Evolutionary conservation across 2,329 filamentous ascomycete genomes (phyloP).

Genomic region (Fusarium pininemorale): DNA sequence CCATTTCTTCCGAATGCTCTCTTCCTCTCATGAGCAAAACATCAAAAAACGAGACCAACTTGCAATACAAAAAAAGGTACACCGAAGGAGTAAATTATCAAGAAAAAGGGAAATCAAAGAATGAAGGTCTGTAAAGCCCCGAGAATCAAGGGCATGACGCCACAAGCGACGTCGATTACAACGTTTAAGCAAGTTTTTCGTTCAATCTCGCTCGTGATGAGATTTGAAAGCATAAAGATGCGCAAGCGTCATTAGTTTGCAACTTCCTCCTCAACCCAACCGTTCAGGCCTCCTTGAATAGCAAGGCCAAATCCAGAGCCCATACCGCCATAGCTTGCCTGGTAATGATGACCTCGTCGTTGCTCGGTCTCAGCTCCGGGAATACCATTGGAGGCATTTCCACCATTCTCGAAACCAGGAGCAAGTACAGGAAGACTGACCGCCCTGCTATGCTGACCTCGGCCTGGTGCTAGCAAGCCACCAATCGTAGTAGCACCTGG

Average conservation of each 20-base stretch:
- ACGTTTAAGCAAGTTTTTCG: constrained; percentile 52
- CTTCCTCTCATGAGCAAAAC: constrained; percentile 23
- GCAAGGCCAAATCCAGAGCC: constrained; percentile 68
- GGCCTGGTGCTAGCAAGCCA: constrained; percentile 77
- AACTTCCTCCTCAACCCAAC: constrained; percentile 74
- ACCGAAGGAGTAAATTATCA: constrained; percentile 47
- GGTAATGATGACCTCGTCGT: constrained; percentile 72
- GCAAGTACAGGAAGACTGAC: constrained; percentile 84
- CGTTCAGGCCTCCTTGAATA: constrained; percentile 71
- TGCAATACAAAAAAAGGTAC: constrained; percentile 42
- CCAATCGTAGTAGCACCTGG: constrained; percentile 75
- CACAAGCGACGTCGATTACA: constrained; percentile 51
- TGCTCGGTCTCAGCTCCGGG: constrained; percentile 58
- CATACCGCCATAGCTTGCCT: constrained; percentile 69
- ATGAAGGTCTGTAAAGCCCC: constrained; percentile 40
- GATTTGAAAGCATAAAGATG: constrained; percentile 39
- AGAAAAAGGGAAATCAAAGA: constrained; percentile 44
- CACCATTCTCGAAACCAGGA: constrained; percentile 69
- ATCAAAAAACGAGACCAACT: constrained; percentile 33
- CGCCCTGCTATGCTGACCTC: constrained; percentile 77
- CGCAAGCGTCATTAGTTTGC: constrained; percentile 57
- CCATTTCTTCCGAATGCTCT: constrained; percentile 18
- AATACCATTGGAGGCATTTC: constrained; percentile 60
- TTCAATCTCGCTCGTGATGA: constrained; percentile 35
- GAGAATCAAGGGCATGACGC: constrained; percentile 40